These are phyloP conservation scores for Nicotiana noctiflora DNA, from an alignment of 257 asterid genomes.

Conservation along the genomic window DNA sequence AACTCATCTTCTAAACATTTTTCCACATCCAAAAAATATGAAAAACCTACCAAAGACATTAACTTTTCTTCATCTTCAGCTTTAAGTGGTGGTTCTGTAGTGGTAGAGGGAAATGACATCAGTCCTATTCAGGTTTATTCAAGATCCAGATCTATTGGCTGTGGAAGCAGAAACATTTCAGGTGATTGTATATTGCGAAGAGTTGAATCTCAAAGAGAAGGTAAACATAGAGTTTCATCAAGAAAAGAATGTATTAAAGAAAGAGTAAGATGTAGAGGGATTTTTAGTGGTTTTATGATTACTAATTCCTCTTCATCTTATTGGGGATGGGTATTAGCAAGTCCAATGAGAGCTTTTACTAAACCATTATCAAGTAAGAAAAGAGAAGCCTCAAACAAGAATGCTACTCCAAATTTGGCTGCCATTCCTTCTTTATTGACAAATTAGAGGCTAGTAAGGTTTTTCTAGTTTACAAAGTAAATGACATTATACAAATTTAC, in stretches of 20 bases:
- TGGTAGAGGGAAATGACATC: constrained; percentile 37
- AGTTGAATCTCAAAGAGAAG: constrained; percentile 95
- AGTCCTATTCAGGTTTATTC: constrained; percentile 49
- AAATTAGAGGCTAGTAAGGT: constrained; percentile 40
- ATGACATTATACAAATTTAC: neutral
- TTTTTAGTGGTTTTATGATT: constrained; percentile 77
- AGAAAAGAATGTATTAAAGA: constrained; percentile 68
- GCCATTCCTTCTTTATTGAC: constrained; percentile 82
- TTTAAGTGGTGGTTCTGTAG: constrained; percentile 7
- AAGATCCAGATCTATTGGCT: constrained; percentile 92
- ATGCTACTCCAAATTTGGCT: constrained; percentile 57
- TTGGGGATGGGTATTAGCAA: constrained; percentile 96
- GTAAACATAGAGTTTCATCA: constrained; percentile 38
- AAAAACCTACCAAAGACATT: constrained; percentile 23
- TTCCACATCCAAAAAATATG: constrained; percentile 30
- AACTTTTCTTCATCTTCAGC: constrained; percentile 39
- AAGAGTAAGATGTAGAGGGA: constrained; percentile 81
- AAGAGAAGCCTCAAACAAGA: constrained; percentile 46
- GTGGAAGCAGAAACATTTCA: constrained; percentile 89
- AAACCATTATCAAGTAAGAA: constrained; percentile 44
- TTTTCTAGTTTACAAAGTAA: neutral
- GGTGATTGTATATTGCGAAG: constrained; percentile 89
- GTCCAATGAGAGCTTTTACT: constrained; percentile 84
- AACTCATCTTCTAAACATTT: constrained; percentile 17
- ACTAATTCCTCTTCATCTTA: constrained; percentile 72